Evolutionary conservation across 176 grass and related monocot genomes (phyloP), one percentile per base, ranked within the genome.

Genomic region (Bothriochloa decipiens): DNA sequence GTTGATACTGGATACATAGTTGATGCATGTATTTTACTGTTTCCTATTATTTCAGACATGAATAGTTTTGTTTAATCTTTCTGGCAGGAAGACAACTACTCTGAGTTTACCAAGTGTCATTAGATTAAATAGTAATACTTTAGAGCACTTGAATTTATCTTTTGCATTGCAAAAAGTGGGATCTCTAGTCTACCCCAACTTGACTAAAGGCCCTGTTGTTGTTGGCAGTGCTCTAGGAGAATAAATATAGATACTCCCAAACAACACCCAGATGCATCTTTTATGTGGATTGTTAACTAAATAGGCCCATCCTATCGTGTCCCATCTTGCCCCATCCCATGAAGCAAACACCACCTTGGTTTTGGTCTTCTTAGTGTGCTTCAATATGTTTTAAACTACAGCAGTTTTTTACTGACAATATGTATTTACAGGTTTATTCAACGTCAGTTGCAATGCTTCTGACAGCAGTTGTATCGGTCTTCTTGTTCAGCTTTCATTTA

Each of bases 401-500:
- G 41, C 28, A 68, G 46, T 39, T 49, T 85, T 85, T 85, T 50
- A 15, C 29, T 68, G 13, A 53, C 70, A 37, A 16, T 89, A 17
- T 23, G 67, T 18, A 64, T 15, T n/a, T 71, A 23, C 90, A 91
- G 94, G 91, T 96, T 43, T 91, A 93, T 70, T 93, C 91, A 55
- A 96, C 94, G n/a, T 93, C 88, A 33, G 86, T 93, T 33, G 94
- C 94, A 33, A 93, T 96, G 88, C 87, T 96, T 53, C 39, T 96
- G 63, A 93, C 94, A 15, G 89, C 89, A 29, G 22, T 89, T 43
- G 86, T 93, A 29, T 96, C 91, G 0, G 84, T 89, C 49, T 87
- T 87, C 65, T 73, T 89, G 62, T 96, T 96, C 29, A 46, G 65
- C 28, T 96, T 89, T 81, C 91, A 81, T 75, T 62, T 96, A 35